These are phyloP conservation scores for Fraxinus latifolia DNA, from an alignment of 305 asterid genomes.

Conservation along the genomic window DNA sequence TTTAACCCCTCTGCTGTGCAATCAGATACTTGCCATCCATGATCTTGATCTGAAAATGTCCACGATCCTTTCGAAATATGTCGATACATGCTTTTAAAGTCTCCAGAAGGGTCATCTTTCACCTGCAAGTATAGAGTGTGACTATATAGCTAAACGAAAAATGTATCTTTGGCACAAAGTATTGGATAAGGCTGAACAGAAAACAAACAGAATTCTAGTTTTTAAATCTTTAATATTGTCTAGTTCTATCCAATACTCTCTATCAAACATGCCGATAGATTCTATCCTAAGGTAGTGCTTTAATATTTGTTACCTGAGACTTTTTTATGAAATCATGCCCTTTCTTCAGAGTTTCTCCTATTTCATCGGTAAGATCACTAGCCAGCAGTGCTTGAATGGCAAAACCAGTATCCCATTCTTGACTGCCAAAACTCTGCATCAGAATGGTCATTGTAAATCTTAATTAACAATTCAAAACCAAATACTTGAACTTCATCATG, in stretches of 20 bases:
- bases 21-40: slow-evolving; percentile 84
- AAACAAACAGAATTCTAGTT: neutral
- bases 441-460: neutral
- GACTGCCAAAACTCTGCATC: slow-evolving; percentile 32
- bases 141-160: neutral
- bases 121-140: slow-evolving; percentile 19
- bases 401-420: slow-evolving; percentile 78
- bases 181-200: neutral
- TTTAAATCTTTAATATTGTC: neutral
- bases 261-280: neutral
- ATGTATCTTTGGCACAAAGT: neutral
- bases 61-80: slow-evolving; percentile 79
- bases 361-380: slow-evolving; percentile 53
- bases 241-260: neutral
- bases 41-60: slow-evolving; percentile 82
- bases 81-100: slow-evolving; percentile 61
- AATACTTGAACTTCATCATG: neutral
- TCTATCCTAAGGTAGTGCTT: neutral
- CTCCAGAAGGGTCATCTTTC: slow-evolving; percentile 62
- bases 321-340: slow-evolving; percentile 63
- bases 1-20: slow-evolving; percentile 83
- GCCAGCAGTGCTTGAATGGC: slow-evolving; percentile 78
- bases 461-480: neutral
- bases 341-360: slow-evolving; percentile 44
- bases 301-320: slow-evolving; percentile 42